Evolutionary conservation across 2,329 filamentous ascomycete species (phyloP).

Genomic region (Pseudogymnoascus sp.): DNA sequence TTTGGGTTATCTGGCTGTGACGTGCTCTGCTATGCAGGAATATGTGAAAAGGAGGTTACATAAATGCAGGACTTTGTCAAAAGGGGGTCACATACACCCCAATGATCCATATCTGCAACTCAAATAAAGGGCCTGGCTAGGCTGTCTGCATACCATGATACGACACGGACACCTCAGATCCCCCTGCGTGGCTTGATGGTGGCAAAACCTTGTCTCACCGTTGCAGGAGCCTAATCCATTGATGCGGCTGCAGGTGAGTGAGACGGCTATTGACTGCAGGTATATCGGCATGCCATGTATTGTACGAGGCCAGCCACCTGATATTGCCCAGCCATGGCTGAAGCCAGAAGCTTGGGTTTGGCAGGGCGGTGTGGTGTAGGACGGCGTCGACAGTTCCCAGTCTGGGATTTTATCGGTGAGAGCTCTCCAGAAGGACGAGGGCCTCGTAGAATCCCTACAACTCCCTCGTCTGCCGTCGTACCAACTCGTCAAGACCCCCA

Average conservation of each 20-base stretch:
- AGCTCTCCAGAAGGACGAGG: not conserved
- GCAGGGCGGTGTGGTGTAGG: not conserved
- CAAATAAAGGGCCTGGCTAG: not conserved
- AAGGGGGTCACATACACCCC: not conserved
- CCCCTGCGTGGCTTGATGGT: not conserved
- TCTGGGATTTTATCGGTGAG: not conserved
- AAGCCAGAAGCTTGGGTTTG: not conserved
- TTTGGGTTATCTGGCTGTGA: not conserved
- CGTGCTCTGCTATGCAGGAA: not conserved
- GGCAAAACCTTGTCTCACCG: not conserved
- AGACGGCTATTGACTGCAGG: not conserved
- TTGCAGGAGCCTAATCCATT: not conserved
- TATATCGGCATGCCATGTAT: not conserved
- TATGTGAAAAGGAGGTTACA: not conserved
- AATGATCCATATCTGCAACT: not conserved
- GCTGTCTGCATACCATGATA: not conserved
- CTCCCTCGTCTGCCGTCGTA: too few relatives aligned
- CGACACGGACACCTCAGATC: not conserved
- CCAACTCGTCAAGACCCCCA: not conserved
- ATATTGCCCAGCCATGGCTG: not conserved
- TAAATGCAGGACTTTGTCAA: too few relatives aligned
- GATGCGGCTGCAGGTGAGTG: not conserved
- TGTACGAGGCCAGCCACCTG: not conserved
- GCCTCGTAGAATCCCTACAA: not conserved
- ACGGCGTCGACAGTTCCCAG: not conserved